Evolutionary conservation across 1,139 yeast genomes (phyloP).

Genomic region (Saccharomyces pastorianus): DNA sequence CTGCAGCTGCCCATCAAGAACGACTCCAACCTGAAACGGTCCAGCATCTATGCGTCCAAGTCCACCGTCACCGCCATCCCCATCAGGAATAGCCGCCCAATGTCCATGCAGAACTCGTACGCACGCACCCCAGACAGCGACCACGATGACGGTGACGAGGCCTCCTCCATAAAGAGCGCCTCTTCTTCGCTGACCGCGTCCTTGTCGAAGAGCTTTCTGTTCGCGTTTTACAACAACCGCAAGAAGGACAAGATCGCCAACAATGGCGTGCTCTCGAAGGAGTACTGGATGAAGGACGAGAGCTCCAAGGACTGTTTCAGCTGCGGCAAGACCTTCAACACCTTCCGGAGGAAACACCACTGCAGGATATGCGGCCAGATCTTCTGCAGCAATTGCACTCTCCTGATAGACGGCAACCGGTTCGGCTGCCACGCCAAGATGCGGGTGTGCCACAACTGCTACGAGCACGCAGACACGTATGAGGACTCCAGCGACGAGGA

Average conservation of each 20-base stretch:
- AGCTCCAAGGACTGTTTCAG: conserved; percentile 75
- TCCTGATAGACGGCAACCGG: conserved; percentile 65
- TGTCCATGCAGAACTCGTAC: background rate
- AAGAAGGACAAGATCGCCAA: conserved; percentile 32
- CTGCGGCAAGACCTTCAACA: conserved; percentile 64
- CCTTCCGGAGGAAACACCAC: conserved; percentile 86
- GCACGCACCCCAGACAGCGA: conserved; percentile 1
- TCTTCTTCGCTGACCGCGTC: conserved; percentile 37
- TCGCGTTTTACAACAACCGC: conserved; percentile 40
- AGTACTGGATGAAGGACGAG: conserved; percentile 90
- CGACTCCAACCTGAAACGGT: conserved; percentile 23
- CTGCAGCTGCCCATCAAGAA: conserved; percentile 21
- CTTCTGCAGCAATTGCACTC: conserved; percentile 82
- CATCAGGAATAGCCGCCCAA: conserved; percentile 14
- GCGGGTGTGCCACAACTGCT: conserved; percentile 74
- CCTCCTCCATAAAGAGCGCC: conserved; percentile 23
- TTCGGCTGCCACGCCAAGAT: conserved; percentile 63
- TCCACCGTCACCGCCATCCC: conserved; percentile 31
- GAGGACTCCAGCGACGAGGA: conserved; percentile 67
- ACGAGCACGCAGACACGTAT: conserved; percentile 48
- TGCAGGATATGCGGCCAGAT: conserved; percentile 95
- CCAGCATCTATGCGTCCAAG: conserved; percentile 30
- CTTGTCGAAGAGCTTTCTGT: conserved; percentile 36
- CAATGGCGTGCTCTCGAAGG: conserved; percentile 44
- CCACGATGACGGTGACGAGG: background rate